A percentile compares a stretch with the other conserved stretches of the same genome.
Conservation (phyloP, 257 asterid species). For the Misopates orontium region DNA sequence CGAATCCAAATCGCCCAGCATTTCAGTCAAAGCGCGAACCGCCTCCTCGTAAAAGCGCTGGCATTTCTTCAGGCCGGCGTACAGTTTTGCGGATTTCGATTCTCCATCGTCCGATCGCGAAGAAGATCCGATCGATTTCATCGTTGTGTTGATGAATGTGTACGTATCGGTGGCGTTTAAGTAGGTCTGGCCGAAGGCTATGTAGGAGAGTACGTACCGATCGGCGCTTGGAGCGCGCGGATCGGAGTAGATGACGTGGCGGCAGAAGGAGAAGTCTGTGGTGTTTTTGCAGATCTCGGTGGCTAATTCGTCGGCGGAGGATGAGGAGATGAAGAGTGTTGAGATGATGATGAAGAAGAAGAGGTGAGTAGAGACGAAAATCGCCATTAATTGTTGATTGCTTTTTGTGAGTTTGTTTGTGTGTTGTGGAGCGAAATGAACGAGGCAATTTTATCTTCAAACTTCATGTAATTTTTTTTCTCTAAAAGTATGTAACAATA, state of each 20-base stretch:
- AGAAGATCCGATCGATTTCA: slow-evolving; percentile 5
- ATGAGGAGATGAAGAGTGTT: slow-evolving; percentile 11
- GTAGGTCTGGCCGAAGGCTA: slow-evolving; percentile 27
- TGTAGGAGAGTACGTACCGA: slow-evolving; percentile 22
- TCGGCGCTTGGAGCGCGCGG: slow-evolving; percentile 26
- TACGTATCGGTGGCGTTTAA: slow-evolving; percentile 22
- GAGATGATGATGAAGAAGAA: neutral
- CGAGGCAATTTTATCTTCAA: too few relatives aligned
- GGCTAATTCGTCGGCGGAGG: slow-evolving; percentile 8
- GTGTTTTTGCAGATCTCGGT: slow-evolving; percentile 31
- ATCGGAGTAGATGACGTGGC: slow-evolving; percentile 25
- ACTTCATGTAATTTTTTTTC: too few relatives aligned
- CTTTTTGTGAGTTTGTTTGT: too few relatives aligned
- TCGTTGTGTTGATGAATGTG: slow-evolving; percentile 1
- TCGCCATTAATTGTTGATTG: slow-evolving; percentile 16
- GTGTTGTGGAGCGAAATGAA: too few relatives aligned
- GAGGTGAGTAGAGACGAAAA: neutral
- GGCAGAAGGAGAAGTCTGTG: slow-evolving; percentile 27
- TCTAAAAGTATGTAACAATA: too few relatives aligned
- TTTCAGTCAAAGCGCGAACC: neutral
- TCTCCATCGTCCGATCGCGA: neutral
- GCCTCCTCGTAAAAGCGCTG: slow-evolving; percentile 24
- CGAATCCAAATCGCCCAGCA: slow-evolving; percentile 24
- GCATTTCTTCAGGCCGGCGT: slow-evolving; percentile 24
- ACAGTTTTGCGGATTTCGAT: neutral